A percentile compares a stretch with the other conserved stretches of the same genome.
These are phyloP conservation scores for Brassica rapa DNA, from an alignment of 345 rosid genomes.

Conservation along the genomic window DNA sequence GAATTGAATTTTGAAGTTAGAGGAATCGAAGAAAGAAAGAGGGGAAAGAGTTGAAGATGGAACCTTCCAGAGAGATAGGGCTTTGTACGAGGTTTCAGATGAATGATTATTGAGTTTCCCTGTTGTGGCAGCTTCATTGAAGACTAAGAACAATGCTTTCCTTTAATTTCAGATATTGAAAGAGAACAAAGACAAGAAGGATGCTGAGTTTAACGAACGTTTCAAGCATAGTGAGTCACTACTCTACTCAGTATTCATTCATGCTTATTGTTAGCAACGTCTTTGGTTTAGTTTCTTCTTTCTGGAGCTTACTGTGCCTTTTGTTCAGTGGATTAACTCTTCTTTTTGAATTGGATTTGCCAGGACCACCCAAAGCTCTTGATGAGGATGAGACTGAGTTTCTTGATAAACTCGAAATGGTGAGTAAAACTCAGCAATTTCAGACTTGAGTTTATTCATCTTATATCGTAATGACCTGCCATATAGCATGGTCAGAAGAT, in stretches of 20 bases:
- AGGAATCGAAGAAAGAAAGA: constrained; percentile 78
- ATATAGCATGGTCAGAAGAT: neutral
- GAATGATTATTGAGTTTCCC: neutral
- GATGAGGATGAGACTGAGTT: constrained; percentile 98
- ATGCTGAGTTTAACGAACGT: constrained; percentile 94
- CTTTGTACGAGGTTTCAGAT: constrained; percentile 68
- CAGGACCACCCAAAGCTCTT: constrained; percentile 96
- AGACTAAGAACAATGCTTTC: neutral
- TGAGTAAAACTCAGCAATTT: constrained; percentile 38
- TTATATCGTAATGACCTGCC: neutral
- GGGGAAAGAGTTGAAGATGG: constrained; percentile 97
- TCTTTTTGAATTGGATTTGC: constrained; percentile 17
- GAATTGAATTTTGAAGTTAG: constrained; percentile 51
- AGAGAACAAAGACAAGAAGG: constrained; percentile 94
- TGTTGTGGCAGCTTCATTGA: neutral
- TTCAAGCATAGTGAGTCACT: constrained; percentile 76
- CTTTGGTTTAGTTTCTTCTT: no score
- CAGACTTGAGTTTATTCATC: no score
- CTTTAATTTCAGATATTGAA: constrained; percentile 61
- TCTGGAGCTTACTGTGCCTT: no score
- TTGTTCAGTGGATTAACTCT: neutral
- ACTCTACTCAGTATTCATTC: neutral
- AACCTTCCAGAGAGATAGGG: constrained; percentile 88
- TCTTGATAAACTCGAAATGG: constrained; percentile 80
- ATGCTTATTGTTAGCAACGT: no score